These are phyloP conservation scores for Garcileccinum viscosum DNA, from an alignment of 1,284 basidiomycete genomes.

Conservation along the genomic window DNA sequence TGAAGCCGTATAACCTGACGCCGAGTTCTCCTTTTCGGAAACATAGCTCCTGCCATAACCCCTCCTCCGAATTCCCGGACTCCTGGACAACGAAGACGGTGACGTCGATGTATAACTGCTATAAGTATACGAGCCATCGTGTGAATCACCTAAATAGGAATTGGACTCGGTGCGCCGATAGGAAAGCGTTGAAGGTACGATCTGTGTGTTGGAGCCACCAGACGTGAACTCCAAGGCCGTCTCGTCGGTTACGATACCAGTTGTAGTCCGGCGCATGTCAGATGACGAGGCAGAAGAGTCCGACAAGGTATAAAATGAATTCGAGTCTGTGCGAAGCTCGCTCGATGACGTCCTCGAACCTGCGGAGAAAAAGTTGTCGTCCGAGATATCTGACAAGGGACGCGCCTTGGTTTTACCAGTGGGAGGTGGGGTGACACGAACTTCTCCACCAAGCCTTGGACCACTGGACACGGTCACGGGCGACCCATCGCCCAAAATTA, in stretches of 20 bases:
- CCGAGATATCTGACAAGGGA: constrained; percentile 51
- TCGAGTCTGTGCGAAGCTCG: constrained; percentile 40
- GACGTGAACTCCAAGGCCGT: constrained; percentile 46
- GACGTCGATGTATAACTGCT: constrained; percentile 39
- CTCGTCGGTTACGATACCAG: constrained; percentile 43
- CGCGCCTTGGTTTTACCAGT: constrained; percentile 49
- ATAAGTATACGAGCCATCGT: constrained; percentile 46
- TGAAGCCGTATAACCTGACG: constrained; percentile 35
- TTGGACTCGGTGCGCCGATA: constrained; percentile 59
- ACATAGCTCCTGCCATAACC: constrained; percentile 44
- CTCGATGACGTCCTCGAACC: constrained; percentile 43
- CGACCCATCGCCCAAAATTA: constrained; percentile 48
- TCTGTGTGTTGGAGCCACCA: constrained; percentile 49
- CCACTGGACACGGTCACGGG: constrained; percentile 61
- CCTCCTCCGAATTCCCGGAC: constrained; percentile 62
- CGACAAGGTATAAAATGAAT: constrained; percentile 42
- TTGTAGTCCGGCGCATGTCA: constrained; percentile 37
- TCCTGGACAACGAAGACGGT: constrained; percentile 55
- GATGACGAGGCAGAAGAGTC: constrained; percentile 38
- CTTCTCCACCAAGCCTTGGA: constrained; percentile 53
- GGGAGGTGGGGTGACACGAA: constrained; percentile 69
- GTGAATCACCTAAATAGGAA: constrained; percentile 64
- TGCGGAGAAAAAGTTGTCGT: constrained; percentile 67
- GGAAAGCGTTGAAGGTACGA: constrained; percentile 60
- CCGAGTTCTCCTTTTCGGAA: constrained; percentile 64